These are phyloP conservation scores for Cercospora berteroae DNA, from an alignment of 2,329 filamentous ascomycete genomes.

Conservation along the genomic window DNA sequence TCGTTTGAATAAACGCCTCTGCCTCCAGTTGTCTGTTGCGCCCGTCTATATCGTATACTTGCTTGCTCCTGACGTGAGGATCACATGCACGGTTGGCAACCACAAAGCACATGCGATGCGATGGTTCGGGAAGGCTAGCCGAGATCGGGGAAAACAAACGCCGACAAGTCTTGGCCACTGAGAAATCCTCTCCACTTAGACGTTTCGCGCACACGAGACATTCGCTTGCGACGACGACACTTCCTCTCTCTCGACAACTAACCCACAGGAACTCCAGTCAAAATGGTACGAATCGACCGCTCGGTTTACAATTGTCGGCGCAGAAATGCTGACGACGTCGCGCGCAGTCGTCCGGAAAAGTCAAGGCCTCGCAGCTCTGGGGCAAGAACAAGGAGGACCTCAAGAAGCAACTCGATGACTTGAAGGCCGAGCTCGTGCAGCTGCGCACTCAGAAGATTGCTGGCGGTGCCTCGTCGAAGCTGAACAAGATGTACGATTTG, in stretches of 20 bases:
- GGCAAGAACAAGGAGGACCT: slow-evolving; percentile 99
- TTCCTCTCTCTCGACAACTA: slow-evolving; percentile 23
- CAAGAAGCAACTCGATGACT: slow-evolving; percentile 87
- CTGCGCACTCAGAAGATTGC: slow-evolving; percentile 98
- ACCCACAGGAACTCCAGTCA: slow-evolving; percentile 27
- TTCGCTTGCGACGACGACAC: slow-evolving; percentile 12
- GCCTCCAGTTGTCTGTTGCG: not conserved
- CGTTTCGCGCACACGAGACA: slow-evolving; percentile 1
- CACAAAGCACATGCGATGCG: not conserved
- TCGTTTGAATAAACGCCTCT: not conserved
- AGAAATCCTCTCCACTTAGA: slow-evolving; percentile 11
- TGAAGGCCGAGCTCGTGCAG: slow-evolving; percentile 94
- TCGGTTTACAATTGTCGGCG: not conserved
- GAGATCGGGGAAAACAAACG: not conserved
- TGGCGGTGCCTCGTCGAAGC: slow-evolving; percentile 86
- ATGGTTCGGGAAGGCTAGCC: not conserved
- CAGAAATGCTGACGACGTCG: slow-evolving; percentile 20
- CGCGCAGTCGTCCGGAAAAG: slow-evolving; percentile 63
- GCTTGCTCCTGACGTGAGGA: slow-evolving; percentile 5
- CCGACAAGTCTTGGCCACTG: slow-evolving; percentile 6
- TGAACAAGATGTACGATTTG: slow-evolving; percentile 84
- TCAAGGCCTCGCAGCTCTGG: slow-evolving; percentile 97
- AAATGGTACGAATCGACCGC: slow-evolving; percentile 31
- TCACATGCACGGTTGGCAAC: not conserved
- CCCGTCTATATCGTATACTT: not conserved